Evolutionary conservation across 2,329 filamentous ascomycete genomes (phyloP), one percentile per base, ranked within the genome.

Genomic region (Torrubiella hemipterigena): DNA sequence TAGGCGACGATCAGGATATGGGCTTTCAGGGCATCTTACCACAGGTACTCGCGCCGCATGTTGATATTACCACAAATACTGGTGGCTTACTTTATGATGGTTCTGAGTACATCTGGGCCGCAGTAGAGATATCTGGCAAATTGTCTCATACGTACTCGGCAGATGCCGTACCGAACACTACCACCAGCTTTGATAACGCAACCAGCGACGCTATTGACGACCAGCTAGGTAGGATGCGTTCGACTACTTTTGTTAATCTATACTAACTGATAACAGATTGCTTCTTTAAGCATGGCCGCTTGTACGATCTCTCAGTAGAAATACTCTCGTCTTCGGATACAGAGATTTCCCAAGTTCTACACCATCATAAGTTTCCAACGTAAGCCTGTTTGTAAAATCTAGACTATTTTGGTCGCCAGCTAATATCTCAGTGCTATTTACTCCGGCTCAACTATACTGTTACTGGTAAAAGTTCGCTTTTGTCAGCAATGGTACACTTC

Each of bases 221-320:
- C 32, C 23, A 33, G 10, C 19, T 35, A 20, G 35, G 35, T 36
- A 18, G 17, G 14, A 12, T 17, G n/a, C 11, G 6, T 16, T 22
- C 13, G 23, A 4, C 16, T 17, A 21, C 13, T 25, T 42, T 22
- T 11, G 17, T 5, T 21, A 13, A 11, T 15, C 8, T 16, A 26
- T 14, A 22, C 36, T 42, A 18, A 42, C 22, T 9, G 10, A 7
- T n/a, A 13, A 14, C 13, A 61, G 58, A 51, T 36, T 39, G 39
- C 6, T 42, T 42, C 12, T 50, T 57, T 34, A 54, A 54, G 20
- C 64, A 63, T 45, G 66, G 64, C 9, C 65, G 60, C 36, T 48
- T 74, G 11, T 62, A 67, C 40, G 56, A 71, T 35, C 41, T 72
- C 22, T 52, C 49, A 3, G 48, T 69, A 4, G 56, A 69, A 15